Base-by-base conservation (phyloP, 2,329 filamentous ascomycete species). In the Monosporascus sp. region DNA sequence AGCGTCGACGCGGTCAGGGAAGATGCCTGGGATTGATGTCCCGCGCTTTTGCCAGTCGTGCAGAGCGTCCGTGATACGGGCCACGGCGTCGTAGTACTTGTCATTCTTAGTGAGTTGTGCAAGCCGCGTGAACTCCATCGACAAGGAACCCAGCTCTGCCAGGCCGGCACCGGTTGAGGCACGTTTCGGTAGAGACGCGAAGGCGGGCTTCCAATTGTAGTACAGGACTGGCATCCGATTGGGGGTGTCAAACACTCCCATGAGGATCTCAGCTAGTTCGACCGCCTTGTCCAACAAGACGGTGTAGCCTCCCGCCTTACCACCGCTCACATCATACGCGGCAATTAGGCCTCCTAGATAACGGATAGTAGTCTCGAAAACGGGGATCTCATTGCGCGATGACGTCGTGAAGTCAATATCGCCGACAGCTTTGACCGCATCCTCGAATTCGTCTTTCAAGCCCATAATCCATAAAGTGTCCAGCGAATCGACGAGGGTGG, bases 291-390 rank as follows among this genome's bases (percentile, higher is more conserved):
- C 78, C 37, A 90, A 72, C 20, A 90, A 76, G 24, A 87, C 75
- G 20, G 78, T 72, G 63, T 96, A 87, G 15, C 72, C 63, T 38
- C 78, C 76, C 7, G 70, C 63, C 38, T 71, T 62, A 6, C 81
- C 83, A 18, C 82, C 87, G 50, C 88, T 92, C 52, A 97, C 78
- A 71, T 97, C 93, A 67, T 93, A 97, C 6, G 92, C 92, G 39
- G 85, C 85, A 43, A 97, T 66, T 44, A 97, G 74, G 1, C 93
- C 93, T 35, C 93, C 93, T 5, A 97, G 77, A 63, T 97, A 96
- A 49, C 93, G 84, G 65, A 97, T 97, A 11, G 86, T 89, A 1
- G 91, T 95, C 71, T 97, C 92, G 62, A 97, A 97, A 7, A 96
- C 79, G n/a, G 90, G 91, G 46, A 97, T 94, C 47, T 88, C 82